Base-by-base conservation (phyloP, 176 grass and related monocot species). In the Musa schizocarpa region DNA sequence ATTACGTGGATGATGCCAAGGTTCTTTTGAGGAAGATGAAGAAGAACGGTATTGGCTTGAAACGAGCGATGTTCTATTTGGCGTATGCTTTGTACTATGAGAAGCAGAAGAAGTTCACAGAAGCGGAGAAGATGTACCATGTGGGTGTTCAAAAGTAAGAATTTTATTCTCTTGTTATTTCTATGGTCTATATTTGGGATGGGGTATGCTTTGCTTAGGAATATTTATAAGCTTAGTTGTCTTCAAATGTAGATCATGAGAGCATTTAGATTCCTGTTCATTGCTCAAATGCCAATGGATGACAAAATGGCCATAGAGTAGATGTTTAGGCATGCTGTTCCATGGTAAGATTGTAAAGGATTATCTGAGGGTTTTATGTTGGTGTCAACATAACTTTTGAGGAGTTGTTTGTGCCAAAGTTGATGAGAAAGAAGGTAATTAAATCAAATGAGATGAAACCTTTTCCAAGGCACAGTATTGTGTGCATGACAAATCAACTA, bases 71-170 rank as follows among this genome's bases (percentile, higher is more conserved):
- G 11, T 98, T 91, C 65, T 98, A 93, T 79, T 87, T 91, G 83
- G 95, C 95, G 8, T 89, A 91, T 71, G 86, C 95, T 71, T 48
- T 98, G 53, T 91, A 98, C 77, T 93, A 98, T 78, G 95, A 94
- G 84, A 98, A 98, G 80, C 86, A 85, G 53, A 91, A 61, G 70
- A 91, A 79, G 62, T 83, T 93, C 73, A 81, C 71, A 53, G 77
- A 89, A 0, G 88, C 90, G 0, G 94, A 98, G 53, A 89, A 86
- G 66, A 89, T 98, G 88, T 98, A 91, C 80, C 34, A 74, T 77
- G 22, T 77, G 19, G 90, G 88, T 57, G 85, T 86, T 51, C 80
- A 98, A 34, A 98, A 85, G 90, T 98, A 93, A 93, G 71, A 16
- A 13, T 19, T 27, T 78, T 48, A 50, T 61, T 23, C 16, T 12